Evolutionary conservation across 2,329 filamentous ascomycete genomes (phyloP), one percentile per base, ranked within the genome.

Genomic region (Botrytis galanthina): DNA sequence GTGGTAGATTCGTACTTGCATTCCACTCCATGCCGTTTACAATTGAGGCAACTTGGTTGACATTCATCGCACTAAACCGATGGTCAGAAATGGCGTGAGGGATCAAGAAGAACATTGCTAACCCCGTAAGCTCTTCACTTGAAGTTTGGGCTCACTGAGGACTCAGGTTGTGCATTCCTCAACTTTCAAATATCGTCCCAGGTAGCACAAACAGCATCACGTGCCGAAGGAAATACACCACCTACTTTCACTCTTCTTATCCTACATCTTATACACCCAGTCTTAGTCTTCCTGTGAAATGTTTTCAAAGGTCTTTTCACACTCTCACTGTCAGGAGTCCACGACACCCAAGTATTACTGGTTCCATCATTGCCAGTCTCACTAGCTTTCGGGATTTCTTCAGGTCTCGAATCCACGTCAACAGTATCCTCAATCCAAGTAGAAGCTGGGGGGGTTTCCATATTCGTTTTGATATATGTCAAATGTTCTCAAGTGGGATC

Each of bases 41-140:
- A 78, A 29, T 70, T 74, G 18, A 75, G 69, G 54, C 75, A 79
- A 14, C 72, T 51, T 12, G 78, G 78, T 22, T 77, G 76, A 35
- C 70, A 67, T 75, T 79, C 77, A 73, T 78, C 75, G 61, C 78
- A 79, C 77, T 78, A 48, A 44, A 29, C 26, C 37, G 3, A 51
- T 66, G 22, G 20, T 68, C n/a, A 62, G 39, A 63, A 51, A 5
- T 26, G 48, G 6, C 22, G 35, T 42, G 37, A 26, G 37, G 35
- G 26, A 16, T 18, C 16, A 4, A 14, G 1, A 16, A 62, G 3
- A 9, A 42, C 35, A 8, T 26, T 26, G 22, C 20, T 3, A 39
- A 3, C 3, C 20, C 20, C 26, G 6, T n/a, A n/a, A 29, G n/a
- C 14, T 16, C 6, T 7, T 12, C 51, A 3, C 51, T 29, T 29